A percentile compares a stretch with the other conserved stretches of the same genome.
These are phyloP conservation scores for Aschersonia sp. DNA, from an alignment of 2,329 filamentous ascomycete species.

Conservation along the genomic window DNA sequence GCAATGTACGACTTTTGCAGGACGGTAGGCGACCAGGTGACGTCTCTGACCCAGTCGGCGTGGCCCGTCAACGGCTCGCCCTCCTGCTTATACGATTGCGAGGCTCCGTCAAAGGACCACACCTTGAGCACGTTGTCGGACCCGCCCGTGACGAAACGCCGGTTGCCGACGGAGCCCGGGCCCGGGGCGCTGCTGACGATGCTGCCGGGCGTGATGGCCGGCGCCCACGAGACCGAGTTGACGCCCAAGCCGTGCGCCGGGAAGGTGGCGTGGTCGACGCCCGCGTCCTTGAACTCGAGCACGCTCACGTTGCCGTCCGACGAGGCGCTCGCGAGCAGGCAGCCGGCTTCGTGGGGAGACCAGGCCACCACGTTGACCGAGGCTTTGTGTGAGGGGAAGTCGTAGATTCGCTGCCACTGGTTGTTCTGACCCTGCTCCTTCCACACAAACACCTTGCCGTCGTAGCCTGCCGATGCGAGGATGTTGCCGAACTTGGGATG, in stretches of 20 bases:
- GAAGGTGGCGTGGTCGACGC: constrained; percentile 81
- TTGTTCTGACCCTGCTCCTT: constrained; percentile 57
- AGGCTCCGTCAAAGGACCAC: constrained; percentile 64
- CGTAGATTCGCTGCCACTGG: constrained; percentile 76
- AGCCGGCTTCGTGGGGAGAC: constrained; percentile 94
- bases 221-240: constrained; percentile 93
- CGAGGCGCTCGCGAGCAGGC: constrained; percentile 84
- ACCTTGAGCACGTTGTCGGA: constrained; percentile 90
- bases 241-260: constrained; percentile 85
- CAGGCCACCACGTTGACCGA: constrained; percentile 94
- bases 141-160: constrained; percentile 86
- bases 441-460: constrained; percentile 98
- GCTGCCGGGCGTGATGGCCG: constrained; percentile 68
- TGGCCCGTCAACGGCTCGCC: constrained; percentile 61
- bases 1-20: constrained; percentile 95
- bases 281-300: constrained; percentile 93
- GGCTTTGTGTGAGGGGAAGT: constrained; percentile 85
- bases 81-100: constrained; percentile 47
- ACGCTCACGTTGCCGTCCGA: constrained; percentile 89
- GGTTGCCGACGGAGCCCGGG: constrained; percentile 45
- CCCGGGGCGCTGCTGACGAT: constrained; percentile 59
- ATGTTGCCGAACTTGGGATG: constrained; percentile 98
- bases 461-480: constrained; percentile 86
- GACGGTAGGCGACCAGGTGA: constrained; percentile 91
- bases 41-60: constrained; percentile 92